These are phyloP conservation scores for Taiwanofungus camphoratus DNA, from an alignment of 1,284 basidiomycete species.

Conservation along the genomic window DNA sequence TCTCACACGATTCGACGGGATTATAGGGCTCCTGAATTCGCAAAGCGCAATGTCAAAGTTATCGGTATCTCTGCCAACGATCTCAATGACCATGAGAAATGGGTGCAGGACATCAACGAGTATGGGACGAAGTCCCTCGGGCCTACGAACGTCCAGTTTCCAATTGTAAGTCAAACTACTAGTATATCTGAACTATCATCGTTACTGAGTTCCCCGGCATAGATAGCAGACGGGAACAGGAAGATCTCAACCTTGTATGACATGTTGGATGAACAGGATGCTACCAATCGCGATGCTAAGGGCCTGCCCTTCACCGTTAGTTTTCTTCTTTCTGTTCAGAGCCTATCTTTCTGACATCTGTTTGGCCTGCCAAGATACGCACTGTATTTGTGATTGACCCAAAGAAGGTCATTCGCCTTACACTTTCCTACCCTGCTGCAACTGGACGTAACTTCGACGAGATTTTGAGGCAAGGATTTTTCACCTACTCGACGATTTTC, in stretches of 20 bases:
- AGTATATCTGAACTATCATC: not conserved
- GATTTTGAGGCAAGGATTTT: slow-evolving; percentile 65
- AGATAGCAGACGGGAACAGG: slow-evolving; percentile 91
- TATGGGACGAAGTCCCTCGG: slow-evolving; percentile 55
- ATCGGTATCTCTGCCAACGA: slow-evolving; percentile 94
- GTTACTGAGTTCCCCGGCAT: slow-evolving; percentile 1
- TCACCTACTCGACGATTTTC: not conserved
- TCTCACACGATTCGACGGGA: not conserved
- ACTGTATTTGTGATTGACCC: slow-evolving; percentile 95
- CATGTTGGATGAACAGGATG: slow-evolving; percentile 95
- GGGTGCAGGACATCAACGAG: slow-evolving; percentile 92
- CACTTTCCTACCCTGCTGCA: slow-evolving; percentile 85
- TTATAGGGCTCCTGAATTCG: slow-evolving; percentile 71
- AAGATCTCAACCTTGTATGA: slow-evolving; percentile 84
- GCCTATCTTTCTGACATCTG: not conserved
- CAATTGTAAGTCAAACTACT: slow-evolving; percentile 62
- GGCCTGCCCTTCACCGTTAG: slow-evolving; percentile 78
- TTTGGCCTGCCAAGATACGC: slow-evolving; percentile 62
- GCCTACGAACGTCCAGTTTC: slow-evolving; percentile 80
- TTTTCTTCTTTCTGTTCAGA: slow-evolving; percentile 15
- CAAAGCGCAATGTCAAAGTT: slow-evolving; percentile 84
- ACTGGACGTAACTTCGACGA: slow-evolving; percentile 85
- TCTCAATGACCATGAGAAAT: slow-evolving; percentile 79
- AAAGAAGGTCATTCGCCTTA: slow-evolving; percentile 87
- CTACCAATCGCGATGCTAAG: slow-evolving; percentile 92